Evolutionary conservation across 768 basidiomycete genomes (phyloP).

Genomic region (Collybiopsis confluens): DNA sequence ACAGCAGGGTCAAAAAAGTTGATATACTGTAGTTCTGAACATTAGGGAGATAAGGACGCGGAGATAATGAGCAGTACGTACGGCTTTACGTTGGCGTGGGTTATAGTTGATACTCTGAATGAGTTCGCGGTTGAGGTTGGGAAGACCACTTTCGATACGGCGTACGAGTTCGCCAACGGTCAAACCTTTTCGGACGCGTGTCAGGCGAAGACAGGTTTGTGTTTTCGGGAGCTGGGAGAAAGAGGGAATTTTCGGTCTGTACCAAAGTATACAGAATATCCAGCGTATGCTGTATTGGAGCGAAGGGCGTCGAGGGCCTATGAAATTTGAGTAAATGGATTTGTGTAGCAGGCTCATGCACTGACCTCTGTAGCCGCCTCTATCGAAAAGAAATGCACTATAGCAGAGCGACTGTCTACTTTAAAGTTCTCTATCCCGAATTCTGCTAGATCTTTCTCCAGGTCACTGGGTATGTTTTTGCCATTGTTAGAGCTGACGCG

Average conservation of each 20-base stretch:
- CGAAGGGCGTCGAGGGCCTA: slow-evolving; percentile 1
- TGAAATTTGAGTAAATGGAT: not conserved
- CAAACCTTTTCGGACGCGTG: not conserved
- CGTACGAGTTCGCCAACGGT: not conserved
- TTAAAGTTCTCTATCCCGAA: not conserved
- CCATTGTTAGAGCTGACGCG: not conserved
- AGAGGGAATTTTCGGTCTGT: not conserved
- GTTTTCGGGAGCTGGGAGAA: not conserved
- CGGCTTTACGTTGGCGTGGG: not conserved
- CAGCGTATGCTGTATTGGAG: not conserved
- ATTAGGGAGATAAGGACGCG: not conserved
- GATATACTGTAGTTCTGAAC: not conserved
- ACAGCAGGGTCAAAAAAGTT: slow-evolving; percentile 1
- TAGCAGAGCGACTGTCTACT: not conserved
- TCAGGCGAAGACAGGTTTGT: not conserved
- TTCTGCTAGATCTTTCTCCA: not conserved
- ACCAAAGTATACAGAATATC: not conserved
- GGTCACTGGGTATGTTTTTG: not conserved
- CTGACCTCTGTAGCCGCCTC: not conserved
- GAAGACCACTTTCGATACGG: not conserved
- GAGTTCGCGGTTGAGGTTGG: not conserved
- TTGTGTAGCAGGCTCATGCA: not conserved
- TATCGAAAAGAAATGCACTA: not conserved
- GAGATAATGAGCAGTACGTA: not conserved
- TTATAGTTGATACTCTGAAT: not conserved